Base-by-base conservation (phyloP, 1,139 yeast genomes). In the Debaryomyces subglobosus region DNA sequence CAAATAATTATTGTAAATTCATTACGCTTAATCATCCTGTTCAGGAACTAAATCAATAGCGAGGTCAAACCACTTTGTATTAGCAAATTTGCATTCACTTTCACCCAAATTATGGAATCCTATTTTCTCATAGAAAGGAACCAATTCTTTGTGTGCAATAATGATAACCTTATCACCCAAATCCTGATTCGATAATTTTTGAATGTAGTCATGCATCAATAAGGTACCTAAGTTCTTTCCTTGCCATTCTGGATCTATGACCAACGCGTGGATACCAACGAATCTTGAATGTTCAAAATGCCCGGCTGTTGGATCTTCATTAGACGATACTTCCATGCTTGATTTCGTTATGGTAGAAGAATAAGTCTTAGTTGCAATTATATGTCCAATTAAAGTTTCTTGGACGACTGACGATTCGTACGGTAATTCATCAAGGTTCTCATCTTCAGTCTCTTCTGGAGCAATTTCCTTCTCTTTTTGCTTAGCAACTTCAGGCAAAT, bases 121-220 rank as follows among this genome's bases (percentile, higher is more conserved):
- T 43, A 89, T 77, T 57, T 86, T 81, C 59, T 84, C 85, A 68
- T 92, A 92, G 65, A 91, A 91, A 23, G 89, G 86, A 15, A 85
- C 70, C 62, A 90, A 74, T 10, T 77, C 73, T 47, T 83, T 81
- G 62, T 88, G 91, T 30, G 91, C 89, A 53, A 92, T 79, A 41
- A 94, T 74, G 4, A 85, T 81, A 47, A 94, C 84, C 59, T 83
- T 79, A 56, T 85, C 89, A 45, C 96, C 97, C 55, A 90, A 84
- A 58, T 86, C 90, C 63, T 90, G 96, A 64, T 91, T 90, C 39
- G 91, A 82, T 67, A 94, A 74, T 60, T 92, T 89, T 68, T 94
- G 97, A 54, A 92, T 81, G 69, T 89, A 94, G 69, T 94, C 99
- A 58, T 88, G 91, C 62, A 92, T 69, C 62, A 94, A 71, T 53